Base-by-base conservation (phyloP, 192 early-diverging fungal species). In the Umbelopsis sp. region DNA sequence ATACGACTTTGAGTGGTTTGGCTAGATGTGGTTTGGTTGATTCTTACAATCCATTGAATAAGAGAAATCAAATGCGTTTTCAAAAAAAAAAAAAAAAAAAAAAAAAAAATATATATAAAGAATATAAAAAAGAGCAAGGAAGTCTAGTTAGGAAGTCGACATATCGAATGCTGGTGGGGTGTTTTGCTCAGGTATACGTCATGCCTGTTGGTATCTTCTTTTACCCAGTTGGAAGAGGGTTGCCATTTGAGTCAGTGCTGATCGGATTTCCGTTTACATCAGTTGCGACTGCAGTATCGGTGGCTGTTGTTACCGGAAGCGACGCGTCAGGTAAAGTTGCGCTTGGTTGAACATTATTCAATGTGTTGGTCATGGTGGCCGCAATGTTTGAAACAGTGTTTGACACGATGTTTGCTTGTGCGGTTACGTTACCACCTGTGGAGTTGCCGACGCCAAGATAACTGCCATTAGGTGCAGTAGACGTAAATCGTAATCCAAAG, bases 401-500 rank as follows among this genome's bases (percentile, higher is more conserved):
- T 22, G 24, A 3, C 14, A 11, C 14, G 4, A 26, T 20, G 16
- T 8, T 31, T 14, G 2, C 14, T 34, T 20, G 31, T 34, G 22
- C 11, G 12, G 16, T 32, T 2, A 32, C 14, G 10, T 10, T 32
- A 7, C 56, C 56, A 20, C 4, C 20, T n/a, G 56, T 62, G 17
- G 56, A 36, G 29, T 62, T 62, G 2, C 56, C 56, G 34, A 62
- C 31, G 26, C 56, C 56, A 20, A 62, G 56, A 26, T 62, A 62
- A 16, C 56, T 62, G 29, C 26, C 56, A 62, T 20, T n/a, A 2
- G 29, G 17, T 62, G 56, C 2, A 21, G 91, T 74, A 65, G 85
- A 87, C 1, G 84, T 84, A 56, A 92, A 73, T 68, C 90, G 75
- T 8, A 88, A 83, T 1, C 86, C 80, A 80, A 93, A 92, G 76